Percentiles rank a stretch among this genome's conserved stretches.
These are phyloP conservation scores for Picea glauca DNA, from an alignment of 75 land plant genomes.

Conservation along the genomic window DNA sequence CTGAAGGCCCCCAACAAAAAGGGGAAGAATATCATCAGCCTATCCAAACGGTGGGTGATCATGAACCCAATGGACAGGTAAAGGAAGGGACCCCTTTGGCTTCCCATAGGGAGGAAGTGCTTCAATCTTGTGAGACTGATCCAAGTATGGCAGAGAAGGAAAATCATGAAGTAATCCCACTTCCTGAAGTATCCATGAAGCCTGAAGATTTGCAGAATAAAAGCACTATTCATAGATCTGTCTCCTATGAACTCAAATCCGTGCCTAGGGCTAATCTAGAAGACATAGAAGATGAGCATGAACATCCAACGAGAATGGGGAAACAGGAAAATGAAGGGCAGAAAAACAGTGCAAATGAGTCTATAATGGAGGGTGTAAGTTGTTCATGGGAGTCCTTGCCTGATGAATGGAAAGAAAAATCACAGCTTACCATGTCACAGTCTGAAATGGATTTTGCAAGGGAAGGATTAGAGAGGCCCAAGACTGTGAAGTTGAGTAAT, in stretches of 20 bases:
- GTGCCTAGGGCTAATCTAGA: neutral
- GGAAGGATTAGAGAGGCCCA: neutral
- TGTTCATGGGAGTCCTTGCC: too few relatives aligned
- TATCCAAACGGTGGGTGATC: neutral
- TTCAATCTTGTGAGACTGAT: neutral
- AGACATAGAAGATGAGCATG: neutral
- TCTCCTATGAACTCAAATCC: neutral
- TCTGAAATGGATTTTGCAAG: neutral
- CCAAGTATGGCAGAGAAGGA: neutral
- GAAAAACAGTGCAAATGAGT: neutral
- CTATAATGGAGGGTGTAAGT: neutral
- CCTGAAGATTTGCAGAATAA: neutral
- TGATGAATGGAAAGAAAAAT: slow-evolving; percentile 2
- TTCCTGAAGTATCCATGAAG: neutral
- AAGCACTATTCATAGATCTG: neutral
- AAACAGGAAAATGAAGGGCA: neutral
- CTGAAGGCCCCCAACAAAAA: too few relatives aligned
- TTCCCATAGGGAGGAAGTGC: neutral
- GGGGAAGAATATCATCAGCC: too few relatives aligned
- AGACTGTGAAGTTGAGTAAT: neutral
- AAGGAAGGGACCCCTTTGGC: neutral
- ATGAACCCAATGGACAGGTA: neutral
- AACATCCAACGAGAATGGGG: neutral
- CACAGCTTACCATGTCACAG: neutral
- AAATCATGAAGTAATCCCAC: neutral